These are phyloP conservation scores for Lactarius evosmus DNA, from an alignment of 768 basidiomycete species.

Conservation along the genomic window DNA sequence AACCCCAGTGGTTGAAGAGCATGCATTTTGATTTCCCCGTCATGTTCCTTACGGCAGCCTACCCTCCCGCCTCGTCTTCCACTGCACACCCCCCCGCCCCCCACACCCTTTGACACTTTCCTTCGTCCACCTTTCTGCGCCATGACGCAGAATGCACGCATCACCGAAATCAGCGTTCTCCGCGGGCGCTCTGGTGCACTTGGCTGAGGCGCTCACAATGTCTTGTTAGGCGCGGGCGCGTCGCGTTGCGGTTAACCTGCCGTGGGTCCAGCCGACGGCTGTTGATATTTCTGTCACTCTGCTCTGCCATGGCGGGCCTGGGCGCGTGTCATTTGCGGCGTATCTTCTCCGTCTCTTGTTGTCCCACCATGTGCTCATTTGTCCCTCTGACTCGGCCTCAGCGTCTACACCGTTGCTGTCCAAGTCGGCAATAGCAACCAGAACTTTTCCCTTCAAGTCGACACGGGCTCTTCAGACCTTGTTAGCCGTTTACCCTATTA, in stretches of 20 bases:
- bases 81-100: no score
- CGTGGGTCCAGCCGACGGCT: not conserved
- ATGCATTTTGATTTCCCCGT: not conserved
- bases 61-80: not conserved
- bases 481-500: conserved; percentile 40
- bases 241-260: not conserved
- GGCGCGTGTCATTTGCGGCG: not conserved
- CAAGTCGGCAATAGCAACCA: conserved; percentile 49
- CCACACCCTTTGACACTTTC: not conserved
- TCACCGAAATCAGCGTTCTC: not conserved
- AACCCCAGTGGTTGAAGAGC: not conserved
- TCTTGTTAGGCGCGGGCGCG: not conserved
- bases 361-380: conserved; percentile 7
- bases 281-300: not conserved
- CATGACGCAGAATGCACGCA: not conserved
- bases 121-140: not conserved
- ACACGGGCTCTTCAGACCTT: conserved; percentile 80
- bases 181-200: not conserved
- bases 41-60: not conserved
- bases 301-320: not conserved
- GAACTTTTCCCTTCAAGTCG: conserved; percentile 64
- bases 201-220: not conserved
- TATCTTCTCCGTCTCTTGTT: conserved; percentile 2
- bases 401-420: conserved; percentile 64
- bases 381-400: conserved; percentile 32